Conservation (phyloP, 257 asterid genomes). For the Pogostemon cablin region DNA sequence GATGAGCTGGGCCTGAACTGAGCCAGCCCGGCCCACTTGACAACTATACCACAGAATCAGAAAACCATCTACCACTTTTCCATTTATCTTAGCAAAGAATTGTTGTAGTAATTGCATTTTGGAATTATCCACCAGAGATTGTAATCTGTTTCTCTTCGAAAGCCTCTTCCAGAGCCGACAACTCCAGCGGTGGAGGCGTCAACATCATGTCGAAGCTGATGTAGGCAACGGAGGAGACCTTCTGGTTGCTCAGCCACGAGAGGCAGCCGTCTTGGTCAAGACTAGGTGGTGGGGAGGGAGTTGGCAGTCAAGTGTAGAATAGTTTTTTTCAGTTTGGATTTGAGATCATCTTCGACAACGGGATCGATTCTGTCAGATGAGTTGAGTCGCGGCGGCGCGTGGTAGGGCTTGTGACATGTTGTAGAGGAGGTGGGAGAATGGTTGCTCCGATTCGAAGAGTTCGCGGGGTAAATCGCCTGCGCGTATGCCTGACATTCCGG, state of each 20-base stretch:
- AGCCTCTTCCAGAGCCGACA: constrained; percentile 57
- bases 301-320: constrained; percentile 49
- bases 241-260: constrained; percentile 49
- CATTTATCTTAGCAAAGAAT: constrained; percentile 47
- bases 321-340: constrained; percentile 38
- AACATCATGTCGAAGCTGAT: constrained; percentile 56
- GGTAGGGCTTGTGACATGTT: constrained; percentile 52
- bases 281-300: constrained; percentile 25
- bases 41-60: too few relatives aligned
- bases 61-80: constrained; percentile 41
- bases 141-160: constrained; percentile 50
- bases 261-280: constrained; percentile 42
- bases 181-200: constrained; percentile 54
- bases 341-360: constrained; percentile 39
- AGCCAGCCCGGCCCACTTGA: too few relatives aligned
- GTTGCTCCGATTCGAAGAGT: constrained; percentile 38
- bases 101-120: constrained; percentile 33
- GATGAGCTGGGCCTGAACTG: too few relatives aligned
- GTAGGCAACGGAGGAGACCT: constrained; percentile 48
- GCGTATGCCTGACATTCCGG: constrained; percentile 54
- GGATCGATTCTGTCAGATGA: constrained; percentile 61
- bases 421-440: constrained; percentile 47
- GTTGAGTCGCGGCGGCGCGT: constrained; percentile 48
- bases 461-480: constrained; percentile 50
- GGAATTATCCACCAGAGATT: constrained; percentile 55